Conservation (phyloP, 106 monocot genomes). For the Dendrobium chrysotoxum region DNA sequence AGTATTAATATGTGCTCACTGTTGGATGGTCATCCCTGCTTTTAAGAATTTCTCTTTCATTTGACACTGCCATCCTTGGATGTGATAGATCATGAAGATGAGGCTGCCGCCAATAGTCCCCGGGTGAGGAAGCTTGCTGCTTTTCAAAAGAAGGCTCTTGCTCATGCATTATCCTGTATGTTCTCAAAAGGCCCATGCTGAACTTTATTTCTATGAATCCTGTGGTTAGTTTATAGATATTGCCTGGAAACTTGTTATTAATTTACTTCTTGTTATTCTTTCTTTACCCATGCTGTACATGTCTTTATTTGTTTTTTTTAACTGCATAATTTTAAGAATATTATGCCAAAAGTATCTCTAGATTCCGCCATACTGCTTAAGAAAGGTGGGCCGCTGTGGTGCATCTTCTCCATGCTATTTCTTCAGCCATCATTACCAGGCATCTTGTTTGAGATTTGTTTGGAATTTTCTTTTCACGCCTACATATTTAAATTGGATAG, state of each 20-base stretch:
- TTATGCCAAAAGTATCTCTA: no score
- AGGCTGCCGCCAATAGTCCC: conserved; percentile 19
- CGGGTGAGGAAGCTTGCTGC: conserved; percentile 68
- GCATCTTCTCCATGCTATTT: no score
- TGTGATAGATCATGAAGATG: conserved; percentile 15
- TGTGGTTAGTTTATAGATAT: background rate
- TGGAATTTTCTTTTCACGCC: no score
- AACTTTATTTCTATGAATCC: background rate
- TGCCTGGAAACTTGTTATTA: background rate
- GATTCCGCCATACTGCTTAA: no score
- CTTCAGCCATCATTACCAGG: no score
- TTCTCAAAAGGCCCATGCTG: background rate
- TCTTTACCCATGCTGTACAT: background rate
- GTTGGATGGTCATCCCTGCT: background rate
- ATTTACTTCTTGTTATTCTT: background rate
- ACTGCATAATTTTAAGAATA: no score
- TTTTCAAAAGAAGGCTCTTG: conserved; percentile 81
- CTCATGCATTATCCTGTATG: conserved; percentile 89
- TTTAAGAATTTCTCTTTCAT: background rate
- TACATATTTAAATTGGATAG: no score
- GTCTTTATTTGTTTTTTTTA: background rate
- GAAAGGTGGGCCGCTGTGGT: no score
- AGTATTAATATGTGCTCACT: background rate
- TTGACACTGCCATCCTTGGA: background rate
- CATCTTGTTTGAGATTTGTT: no score